Percentiles rank a stretch among this genome's conserved stretches.
Evolutionary conservation across 2,329 filamentous ascomycete genomes (phyloP).

Genomic region (Tolypocladium cylindrosporum): DNA sequence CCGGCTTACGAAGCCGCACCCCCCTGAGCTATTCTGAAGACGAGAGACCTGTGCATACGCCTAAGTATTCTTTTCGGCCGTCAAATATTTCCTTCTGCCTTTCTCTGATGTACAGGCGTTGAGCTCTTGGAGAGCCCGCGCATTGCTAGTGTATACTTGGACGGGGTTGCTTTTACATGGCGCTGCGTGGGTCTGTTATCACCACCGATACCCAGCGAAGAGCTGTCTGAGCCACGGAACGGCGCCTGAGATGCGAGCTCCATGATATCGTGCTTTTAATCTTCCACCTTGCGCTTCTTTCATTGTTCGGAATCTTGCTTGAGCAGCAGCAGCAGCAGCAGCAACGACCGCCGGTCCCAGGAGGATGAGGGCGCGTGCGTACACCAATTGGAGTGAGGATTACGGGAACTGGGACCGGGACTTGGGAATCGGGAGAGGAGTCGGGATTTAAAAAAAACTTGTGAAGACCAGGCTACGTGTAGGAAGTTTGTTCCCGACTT

Average conservation of each 20-base stretch:
- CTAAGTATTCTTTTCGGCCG: not conserved
- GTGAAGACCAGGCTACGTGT: not conserved
- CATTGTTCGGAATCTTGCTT: not conserved
- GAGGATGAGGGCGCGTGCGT: not conserved
- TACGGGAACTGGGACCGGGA: not conserved
- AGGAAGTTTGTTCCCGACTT: not conserved
- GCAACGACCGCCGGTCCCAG: not conserved
- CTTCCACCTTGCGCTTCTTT: not conserved
- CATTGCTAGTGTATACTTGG: not conserved
- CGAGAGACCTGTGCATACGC: conserved; percentile 6
- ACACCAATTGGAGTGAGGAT: not conserved
- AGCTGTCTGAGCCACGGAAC: not conserved
- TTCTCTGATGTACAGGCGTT: not conserved
- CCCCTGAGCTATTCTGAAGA: conserved; percentile 20
- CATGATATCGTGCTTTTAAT: not conserved
- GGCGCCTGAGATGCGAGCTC: not conserved
- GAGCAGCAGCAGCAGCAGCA: not conserved
- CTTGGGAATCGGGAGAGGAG: not conserved
- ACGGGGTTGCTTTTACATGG: not conserved
- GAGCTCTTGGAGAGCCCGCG: not conserved
- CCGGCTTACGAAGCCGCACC: conserved; percentile 49
- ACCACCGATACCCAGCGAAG: not conserved
- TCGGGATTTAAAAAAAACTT: not conserved
- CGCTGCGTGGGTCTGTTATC: not conserved
- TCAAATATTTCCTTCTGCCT: not conserved